Conservation (phyloP, 805 yeast species). For the Candida gorgasii region DNA sequence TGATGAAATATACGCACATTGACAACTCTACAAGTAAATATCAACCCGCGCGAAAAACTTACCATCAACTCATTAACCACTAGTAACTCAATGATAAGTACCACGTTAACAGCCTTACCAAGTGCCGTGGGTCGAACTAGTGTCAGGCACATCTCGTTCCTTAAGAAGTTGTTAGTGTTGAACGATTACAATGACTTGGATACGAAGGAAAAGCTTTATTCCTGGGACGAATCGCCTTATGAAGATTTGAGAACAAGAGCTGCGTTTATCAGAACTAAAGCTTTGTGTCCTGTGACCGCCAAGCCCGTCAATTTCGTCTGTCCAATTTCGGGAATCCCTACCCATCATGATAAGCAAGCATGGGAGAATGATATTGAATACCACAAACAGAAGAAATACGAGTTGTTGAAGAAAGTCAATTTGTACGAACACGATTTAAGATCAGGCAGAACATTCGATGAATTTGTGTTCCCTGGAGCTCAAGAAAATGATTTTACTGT, state of each 20-base stretch:
- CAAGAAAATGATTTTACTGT: constrained; percentile 75
- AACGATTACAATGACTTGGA: constrained; percentile 30
- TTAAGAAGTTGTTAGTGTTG: constrained; percentile 39
- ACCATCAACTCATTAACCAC: background rate
- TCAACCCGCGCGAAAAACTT: background rate
- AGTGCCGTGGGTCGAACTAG: background rate
- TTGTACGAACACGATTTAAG: constrained; percentile 93
- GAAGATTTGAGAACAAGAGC: constrained; percentile 89
- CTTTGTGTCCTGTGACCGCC: constrained; percentile 87
- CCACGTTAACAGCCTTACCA: too few relatives aligned
- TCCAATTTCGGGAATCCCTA: constrained; percentile 94
- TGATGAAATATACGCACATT: constrained; percentile 3
- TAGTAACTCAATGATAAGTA: too few relatives aligned
- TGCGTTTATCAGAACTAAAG: constrained; percentile 82
- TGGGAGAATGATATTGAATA: constrained; percentile 81
- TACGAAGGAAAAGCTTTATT: constrained; percentile 29
- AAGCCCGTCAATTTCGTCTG: constrained; percentile 81
- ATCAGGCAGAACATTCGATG: constrained; percentile 92
- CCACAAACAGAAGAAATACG: constrained; percentile 65
- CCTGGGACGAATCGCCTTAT: constrained; percentile 93
- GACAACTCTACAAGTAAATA: background rate
- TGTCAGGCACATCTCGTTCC: constrained; percentile 33
- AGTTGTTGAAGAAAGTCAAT: constrained; percentile 80
- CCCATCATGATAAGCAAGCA: constrained; percentile 87
- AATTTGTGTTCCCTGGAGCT: constrained; percentile 85